These are phyloP conservation scores for Trametes cubensis DNA, from an alignment of 768 basidiomycete genomes.

Conservation along the genomic window DNA sequence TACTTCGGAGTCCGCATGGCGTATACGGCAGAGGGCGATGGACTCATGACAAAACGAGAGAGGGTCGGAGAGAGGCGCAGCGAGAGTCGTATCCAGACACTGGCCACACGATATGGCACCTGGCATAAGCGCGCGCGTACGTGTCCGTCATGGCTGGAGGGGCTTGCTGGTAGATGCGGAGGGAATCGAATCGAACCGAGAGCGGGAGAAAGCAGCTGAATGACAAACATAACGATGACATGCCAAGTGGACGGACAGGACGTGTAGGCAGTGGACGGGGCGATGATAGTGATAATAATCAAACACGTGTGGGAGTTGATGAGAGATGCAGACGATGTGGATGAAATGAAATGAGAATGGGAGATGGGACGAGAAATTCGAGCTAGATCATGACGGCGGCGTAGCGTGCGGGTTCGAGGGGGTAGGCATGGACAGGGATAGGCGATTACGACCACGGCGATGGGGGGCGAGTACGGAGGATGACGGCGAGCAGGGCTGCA, in stretches of 20 bases:
- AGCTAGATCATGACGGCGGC: slow-evolving; percentile 20
- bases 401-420: slow-evolving; percentile 15
- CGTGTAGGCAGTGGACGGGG: slow-evolving; percentile 21
- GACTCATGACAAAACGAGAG: slow-evolving; percentile 20
- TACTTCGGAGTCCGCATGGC: slow-evolving; percentile 1
- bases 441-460: slow-evolving; percentile 19
- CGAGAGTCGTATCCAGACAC: slow-evolving; percentile 9
- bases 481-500: slow-evolving; percentile 5
- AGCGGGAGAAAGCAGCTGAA: slow-evolving; percentile 27
- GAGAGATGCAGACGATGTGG: slow-evolving; percentile 25
- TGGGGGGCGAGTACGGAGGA: slow-evolving; percentile 8
- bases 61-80: neutral
- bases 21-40: neutral
- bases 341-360: slow-evolving; percentile 16
- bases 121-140: slow-evolving; percentile 16
- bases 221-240: slow-evolving; percentile 29
- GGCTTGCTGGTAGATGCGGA: slow-evolving; percentile 9
- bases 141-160: slow-evolving; percentile 17
- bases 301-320: slow-evolving; percentile 29
- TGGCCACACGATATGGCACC: slow-evolving; percentile 19
- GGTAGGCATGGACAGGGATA: slow-evolving; percentile 12
- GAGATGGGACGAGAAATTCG: slow-evolving; percentile 22
- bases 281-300: slow-evolving; percentile 30
- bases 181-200: slow-evolving; percentile 22
- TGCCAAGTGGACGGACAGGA: slow-evolving; percentile 25